Evolutionary conservation across 1,284 basidiomycete species (phyloP).

Genomic region (Fomitiporia mediterranea): DNA sequence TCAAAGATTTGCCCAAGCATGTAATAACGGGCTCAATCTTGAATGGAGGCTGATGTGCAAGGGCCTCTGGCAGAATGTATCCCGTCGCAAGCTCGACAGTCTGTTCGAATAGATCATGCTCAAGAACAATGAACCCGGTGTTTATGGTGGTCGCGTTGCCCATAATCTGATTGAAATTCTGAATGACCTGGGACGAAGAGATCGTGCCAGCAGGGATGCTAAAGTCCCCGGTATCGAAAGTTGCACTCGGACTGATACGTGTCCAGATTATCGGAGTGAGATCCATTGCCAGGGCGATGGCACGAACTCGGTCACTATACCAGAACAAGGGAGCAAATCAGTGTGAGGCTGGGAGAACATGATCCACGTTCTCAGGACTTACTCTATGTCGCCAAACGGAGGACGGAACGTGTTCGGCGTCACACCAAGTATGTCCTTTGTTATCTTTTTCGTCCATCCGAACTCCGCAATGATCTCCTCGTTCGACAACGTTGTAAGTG

Average conservation of each 20-base stretch:
- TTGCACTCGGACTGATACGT: constrained; percentile 47
- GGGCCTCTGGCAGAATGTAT: constrained; percentile 64
- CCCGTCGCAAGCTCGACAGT: constrained; percentile 66
- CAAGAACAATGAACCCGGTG: constrained; percentile 70
- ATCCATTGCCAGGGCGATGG: constrained; percentile 67
- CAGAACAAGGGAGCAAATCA: constrained; percentile 13
- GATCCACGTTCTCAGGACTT: constrained; percentile 22
- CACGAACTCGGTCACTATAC: constrained; percentile 74
- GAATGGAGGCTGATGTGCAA: constrained; percentile 56
- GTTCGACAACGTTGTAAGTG: constrained; percentile 72
- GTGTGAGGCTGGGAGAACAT: background rate
- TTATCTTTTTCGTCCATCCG: constrained; percentile 82
- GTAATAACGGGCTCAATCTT: constrained; percentile 59
- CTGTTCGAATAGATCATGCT: constrained; percentile 69
- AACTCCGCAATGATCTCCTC: constrained; percentile 86
- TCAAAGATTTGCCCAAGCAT: constrained; percentile 56
- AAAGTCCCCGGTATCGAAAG: constrained; percentile 75
- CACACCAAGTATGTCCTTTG: constrained; percentile 72
- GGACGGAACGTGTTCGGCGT: constrained; percentile 64
- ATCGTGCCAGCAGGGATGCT: constrained; percentile 64
- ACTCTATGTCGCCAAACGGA: constrained; percentile 69
- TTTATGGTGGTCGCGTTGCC: constrained; percentile 43
- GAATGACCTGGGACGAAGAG: constrained; percentile 51
- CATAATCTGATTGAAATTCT: constrained; percentile 63
- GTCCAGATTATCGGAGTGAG: constrained; percentile 68